Base-by-base conservation (phyloP, 306 rosid genomes). In the Abrus precatorius region DNA sequence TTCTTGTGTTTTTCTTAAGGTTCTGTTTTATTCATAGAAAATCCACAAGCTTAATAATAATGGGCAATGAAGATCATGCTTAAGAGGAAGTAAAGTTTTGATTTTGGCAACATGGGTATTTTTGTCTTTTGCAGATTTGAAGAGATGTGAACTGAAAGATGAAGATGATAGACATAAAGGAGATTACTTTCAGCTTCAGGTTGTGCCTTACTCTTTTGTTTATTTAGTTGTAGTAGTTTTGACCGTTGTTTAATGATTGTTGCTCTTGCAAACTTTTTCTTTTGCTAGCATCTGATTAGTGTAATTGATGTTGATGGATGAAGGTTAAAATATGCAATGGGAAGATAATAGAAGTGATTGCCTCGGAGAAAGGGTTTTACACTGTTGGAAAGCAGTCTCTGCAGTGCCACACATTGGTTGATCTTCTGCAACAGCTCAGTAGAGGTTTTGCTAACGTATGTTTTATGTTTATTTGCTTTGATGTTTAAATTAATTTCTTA, bases 241-340 rank as follows among this genome's bases (percentile, higher is more conserved):
- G 20, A 20, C 0, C 20, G 20, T 20, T 20, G 20, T 20, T 50
- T 52, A 36, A 2, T 32, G 7, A 5, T 32, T 1, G 28, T 0
- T 44, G 0, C 7, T n/a, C 5, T 62, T 1, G 13, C 20, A 20
- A 20, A 20, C 0, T 20, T 20, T 20, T 20, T 20, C 20, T 20
- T 20, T 45, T 14, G n/a, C 60, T n/a, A 49, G 62, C 27, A 12
- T 49, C 11, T 69, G 59, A 69, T 20, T 0, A 20, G 20, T 28
- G 34, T n/a, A 1, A 7, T 20, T 56, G 34, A 68, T 60, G 47
- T 77, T 52, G 50, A 38, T 82, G 74, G 4, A 10, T 82, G 90
- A 91, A 95, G 99, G 87, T 93, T 53, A 95, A 88, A 87, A 93
- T 95, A 54, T 88, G 97, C 87, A 95, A 93, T 75, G 99, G 99